Evolutionary conservation across 148 eudicot species (phyloP).

Genomic region (Suaeda aralocaspica): DNA sequence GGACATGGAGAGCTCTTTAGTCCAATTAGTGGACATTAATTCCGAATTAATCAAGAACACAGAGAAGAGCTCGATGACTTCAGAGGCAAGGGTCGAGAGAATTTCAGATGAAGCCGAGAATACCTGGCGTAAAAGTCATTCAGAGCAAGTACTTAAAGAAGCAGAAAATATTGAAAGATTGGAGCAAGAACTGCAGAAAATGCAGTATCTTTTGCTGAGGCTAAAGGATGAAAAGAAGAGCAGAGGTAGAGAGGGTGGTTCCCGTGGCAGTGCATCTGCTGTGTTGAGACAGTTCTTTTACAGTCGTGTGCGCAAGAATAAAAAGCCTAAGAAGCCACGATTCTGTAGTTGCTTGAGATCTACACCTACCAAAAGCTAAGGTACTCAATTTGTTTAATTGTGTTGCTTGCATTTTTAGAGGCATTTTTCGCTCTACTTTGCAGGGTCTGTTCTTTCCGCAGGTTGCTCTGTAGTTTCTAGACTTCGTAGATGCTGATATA

Average conservation of each 20-base stretch:
- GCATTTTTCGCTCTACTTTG: not conserved
- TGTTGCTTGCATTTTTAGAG: not conserved
- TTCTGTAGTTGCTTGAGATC: slow-evolving; percentile 67
- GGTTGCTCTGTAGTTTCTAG: no score
- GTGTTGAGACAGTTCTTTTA: slow-evolving; percentile 58
- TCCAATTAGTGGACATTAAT: slow-evolving; percentile 58
- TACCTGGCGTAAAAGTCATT: slow-evolving; percentile 35
- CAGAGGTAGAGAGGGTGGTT: slow-evolving; percentile 40
- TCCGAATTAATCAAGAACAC: slow-evolving; percentile 38
- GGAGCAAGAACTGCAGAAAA: slow-evolving; percentile 70
- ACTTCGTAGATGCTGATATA: no score
- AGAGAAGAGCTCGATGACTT: slow-evolving; percentile 38
- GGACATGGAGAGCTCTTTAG: slow-evolving; percentile 55
- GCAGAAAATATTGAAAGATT: slow-evolving; percentile 64
- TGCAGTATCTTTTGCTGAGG: slow-evolving; percentile 51
- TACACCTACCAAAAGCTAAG: slow-evolving; percentile 27
- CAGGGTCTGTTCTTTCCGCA: not conserved
- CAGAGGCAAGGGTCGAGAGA: slow-evolving; percentile 23
- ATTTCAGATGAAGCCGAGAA: slow-evolving; percentile 39
- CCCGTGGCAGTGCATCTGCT: slow-evolving; percentile 48
- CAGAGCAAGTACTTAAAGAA: slow-evolving; percentile 61
- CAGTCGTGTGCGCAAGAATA: slow-evolving; percentile 43
- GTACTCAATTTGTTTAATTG: slow-evolving; percentile 6
- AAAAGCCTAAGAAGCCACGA: slow-evolving; percentile 53
- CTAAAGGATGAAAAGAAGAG: slow-evolving; percentile 60